These are phyloP conservation scores for Pelargonium citronellum DNA, from an alignment of 441 rosid genomes.

Conservation along the genomic window DNA sequence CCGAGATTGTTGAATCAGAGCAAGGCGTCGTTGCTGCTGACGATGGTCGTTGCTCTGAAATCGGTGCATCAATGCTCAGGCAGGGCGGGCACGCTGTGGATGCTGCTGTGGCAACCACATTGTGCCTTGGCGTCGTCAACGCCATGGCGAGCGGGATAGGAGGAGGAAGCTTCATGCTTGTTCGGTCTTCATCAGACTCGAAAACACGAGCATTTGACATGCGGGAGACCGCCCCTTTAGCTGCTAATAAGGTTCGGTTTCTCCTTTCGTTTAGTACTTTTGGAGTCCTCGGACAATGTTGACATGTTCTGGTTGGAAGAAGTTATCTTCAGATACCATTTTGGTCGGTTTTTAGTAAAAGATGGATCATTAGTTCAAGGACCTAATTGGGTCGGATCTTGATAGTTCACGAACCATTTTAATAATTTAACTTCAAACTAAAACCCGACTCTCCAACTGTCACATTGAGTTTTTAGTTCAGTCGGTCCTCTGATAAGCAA, in stretches of 20 bases:
- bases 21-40: constrained; percentile 89
- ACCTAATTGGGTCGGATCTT: too few relatives aligned
- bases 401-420: too few relatives aligned
- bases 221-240: constrained; percentile 89
- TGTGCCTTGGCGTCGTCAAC: constrained; percentile 70
- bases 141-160: constrained; percentile 71
- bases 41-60: constrained; percentile 70
- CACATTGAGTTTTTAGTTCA: too few relatives aligned
- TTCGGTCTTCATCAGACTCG: constrained; percentile 46
- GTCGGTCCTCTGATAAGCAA: too few relatives aligned
- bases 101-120: constrained; percentile 61
- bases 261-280: background rate
- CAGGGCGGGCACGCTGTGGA: constrained; percentile 80
- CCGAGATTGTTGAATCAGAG: constrained; percentile 55
- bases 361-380: too few relatives aligned
- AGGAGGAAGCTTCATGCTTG: constrained; percentile 31
- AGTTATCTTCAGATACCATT: too few relatives aligned
- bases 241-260: constrained; percentile 59
- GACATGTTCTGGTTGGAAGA: too few relatives aligned
- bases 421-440: too few relatives aligned
- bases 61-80: constrained; percentile 65
- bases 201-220: constrained; percentile 64
- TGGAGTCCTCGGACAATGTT: too few relatives aligned
- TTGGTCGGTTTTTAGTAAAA: too few relatives aligned
- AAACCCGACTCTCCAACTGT: too few relatives aligned